Conservation (phyloP, 2,329 filamentous ascomycete genomes). For the Ceratocystis eucalypticola region DNA sequence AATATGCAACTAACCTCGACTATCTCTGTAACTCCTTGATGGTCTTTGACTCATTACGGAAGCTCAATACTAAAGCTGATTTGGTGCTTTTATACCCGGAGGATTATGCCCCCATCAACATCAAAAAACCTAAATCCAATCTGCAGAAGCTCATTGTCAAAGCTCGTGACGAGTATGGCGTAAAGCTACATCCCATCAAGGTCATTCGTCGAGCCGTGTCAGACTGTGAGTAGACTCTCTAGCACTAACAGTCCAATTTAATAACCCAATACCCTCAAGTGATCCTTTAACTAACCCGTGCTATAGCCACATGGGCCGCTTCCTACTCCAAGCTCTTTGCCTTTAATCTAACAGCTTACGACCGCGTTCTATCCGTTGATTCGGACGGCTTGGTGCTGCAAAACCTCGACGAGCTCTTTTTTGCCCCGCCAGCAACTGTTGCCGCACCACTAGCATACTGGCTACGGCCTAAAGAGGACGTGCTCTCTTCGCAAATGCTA, state of each 20-base stretch:
- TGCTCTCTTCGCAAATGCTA: constrained; percentile 48
- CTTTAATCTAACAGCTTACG: constrained; percentile 52
- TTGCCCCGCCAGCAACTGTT: constrained; percentile 45
- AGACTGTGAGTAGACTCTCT: constrained; percentile 27
- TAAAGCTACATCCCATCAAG: constrained; percentile 32
- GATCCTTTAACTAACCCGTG: neutral
- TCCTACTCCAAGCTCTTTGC: constrained; percentile 55
- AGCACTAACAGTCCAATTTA: neutral
- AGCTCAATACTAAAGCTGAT: constrained; percentile 32
- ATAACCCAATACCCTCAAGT: neutral
- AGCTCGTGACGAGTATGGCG: constrained; percentile 33
- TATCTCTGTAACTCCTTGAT: constrained; percentile 37
- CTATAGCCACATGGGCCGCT: constrained; percentile 43
- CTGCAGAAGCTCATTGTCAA: constrained; percentile 29
- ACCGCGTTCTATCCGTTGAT: constrained; percentile 37
- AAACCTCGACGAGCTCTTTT: constrained; percentile 57
- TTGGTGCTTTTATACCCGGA: constrained; percentile 36
- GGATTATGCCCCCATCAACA: constrained; percentile 24
- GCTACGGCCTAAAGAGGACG: constrained; percentile 40
- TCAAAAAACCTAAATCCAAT: constrained; percentile 22
- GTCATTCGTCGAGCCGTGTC: constrained; percentile 27
- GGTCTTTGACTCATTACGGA: constrained; percentile 34
- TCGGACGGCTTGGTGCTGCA: constrained; percentile 51
- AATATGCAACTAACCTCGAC: too few species aligned
- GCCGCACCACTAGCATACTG: constrained; percentile 63